Base-by-base conservation (phyloP, 768 basidiomycete genomes). In the Pleurotus cornucopiae region DNA sequence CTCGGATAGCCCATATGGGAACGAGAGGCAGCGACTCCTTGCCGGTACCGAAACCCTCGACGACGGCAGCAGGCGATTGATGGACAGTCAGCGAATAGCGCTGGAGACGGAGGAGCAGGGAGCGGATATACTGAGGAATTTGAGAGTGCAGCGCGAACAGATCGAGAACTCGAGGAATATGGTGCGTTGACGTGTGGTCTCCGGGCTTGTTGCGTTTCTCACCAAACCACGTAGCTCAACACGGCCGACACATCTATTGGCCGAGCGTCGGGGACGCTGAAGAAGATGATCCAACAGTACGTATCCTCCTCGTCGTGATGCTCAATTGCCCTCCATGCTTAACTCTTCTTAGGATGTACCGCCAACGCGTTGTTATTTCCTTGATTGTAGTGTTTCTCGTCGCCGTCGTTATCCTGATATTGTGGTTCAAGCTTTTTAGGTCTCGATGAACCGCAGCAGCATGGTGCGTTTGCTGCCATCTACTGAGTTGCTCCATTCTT, bases 91-190 rank as follows among this genome's bases (percentile, higher is more conserved):
- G 49, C 75, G 93, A 6, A 76, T 97, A 25, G 95, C 94, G n/a
- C 72, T 97, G 34, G 93, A 97, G 76, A 89, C 94, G 5, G 95
- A 97, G 70, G 85, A 89, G 63, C 80, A 93, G 38, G 95, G 95
- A 1, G 88, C 91, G 4, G 93, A 93, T 62, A 96, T 97, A 61
- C 63, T 98, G 69, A 71, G 86, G 61, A 88, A 81, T 61, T 73
- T 98, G 64, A 73, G 91, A 56, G 79, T 80, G 0, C 95, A 98
- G 73, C 72, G 95, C 57, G 95, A 96, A 68, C 91, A 91, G 69
- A 92, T 98, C 56, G 89, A 93, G 73, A 88, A 91, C 64, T 79
- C 93, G 9, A 71, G 93, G 61, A 88, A 93, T 71, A 90, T 84
- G 64, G 91, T 94, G 54, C 47, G 86, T 66, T 21, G 12, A 54